phyloP scores from a whole-genome alignment of 331 rosid genomes.

The Malus hybrid region DNA sequence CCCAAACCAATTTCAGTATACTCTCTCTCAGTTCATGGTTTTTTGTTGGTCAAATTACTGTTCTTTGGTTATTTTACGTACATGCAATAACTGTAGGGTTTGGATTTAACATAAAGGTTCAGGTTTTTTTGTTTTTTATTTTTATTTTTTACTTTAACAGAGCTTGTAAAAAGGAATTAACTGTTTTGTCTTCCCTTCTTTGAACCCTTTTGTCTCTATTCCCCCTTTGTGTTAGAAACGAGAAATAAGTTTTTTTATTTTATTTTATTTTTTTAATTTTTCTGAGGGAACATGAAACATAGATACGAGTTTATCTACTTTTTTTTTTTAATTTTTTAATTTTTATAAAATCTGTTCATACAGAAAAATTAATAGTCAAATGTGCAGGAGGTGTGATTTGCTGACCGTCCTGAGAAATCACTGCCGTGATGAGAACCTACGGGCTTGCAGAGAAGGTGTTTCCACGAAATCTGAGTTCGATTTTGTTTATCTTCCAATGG shows the following conservation, averaged over 20 bases:
- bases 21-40: neutral
- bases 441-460: neutral
- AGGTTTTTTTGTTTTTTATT: neutral
- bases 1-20: conserved; percentile 43
- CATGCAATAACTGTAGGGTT: neutral
- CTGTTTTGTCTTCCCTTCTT: neutral
- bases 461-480: conserved; percentile 30
- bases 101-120: too few species aligned
- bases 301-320: too few species aligned
- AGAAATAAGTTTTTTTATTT: neutral
- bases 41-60: neutral
- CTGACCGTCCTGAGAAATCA: conserved; percentile 24
- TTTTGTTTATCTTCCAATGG: conserved; percentile 60
- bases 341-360: too few species aligned
- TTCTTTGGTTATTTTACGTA: neutral
- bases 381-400: conserved; percentile 30
- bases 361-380: neutral
- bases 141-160: neutral
- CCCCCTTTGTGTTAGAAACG: neutral
- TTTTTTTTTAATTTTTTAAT: too few species aligned
- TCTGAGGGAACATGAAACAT: neutral
- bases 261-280: too few species aligned
- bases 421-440: conserved; percentile 26
- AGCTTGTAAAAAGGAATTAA: neutral
- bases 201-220: neutral